phyloP scores from a whole-genome alignment of 2,329 filamentous ascomycete genomes.

The Drechslera avenae region DNA sequence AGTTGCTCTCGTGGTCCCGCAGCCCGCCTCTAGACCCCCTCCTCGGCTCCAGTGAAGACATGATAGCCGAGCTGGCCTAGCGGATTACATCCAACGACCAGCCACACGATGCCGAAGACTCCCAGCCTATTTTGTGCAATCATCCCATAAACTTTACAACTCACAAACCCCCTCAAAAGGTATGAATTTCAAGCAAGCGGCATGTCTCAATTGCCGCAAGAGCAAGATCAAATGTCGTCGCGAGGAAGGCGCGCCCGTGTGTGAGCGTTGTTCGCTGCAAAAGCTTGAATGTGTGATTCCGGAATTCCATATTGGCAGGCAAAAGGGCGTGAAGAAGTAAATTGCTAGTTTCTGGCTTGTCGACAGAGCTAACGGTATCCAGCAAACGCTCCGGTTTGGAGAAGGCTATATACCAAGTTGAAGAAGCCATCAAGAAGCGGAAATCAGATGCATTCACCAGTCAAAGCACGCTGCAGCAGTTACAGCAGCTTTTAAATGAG shows the following conservation, averaged over 20 bases:
- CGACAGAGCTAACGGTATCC: slow-evolving; percentile 11
- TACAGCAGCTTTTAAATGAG: slow-evolving; percentile 59
- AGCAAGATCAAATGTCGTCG: slow-evolving; percentile 68
- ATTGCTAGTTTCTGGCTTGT: slow-evolving; percentile 12
- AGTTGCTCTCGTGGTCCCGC: background rate
- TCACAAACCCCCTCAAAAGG: background rate
- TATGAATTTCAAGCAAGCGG: slow-evolving; percentile 52
- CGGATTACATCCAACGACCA: background rate
- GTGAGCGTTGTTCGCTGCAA: slow-evolving; percentile 65
- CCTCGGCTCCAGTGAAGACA: background rate
- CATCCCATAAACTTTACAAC: background rate
- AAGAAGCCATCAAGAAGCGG: slow-evolving; percentile 61
- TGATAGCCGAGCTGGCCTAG: background rate
- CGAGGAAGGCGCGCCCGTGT: slow-evolving; percentile 60
- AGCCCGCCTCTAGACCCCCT: background rate
- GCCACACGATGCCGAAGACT: slow-evolving; percentile 2
- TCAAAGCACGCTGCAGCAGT: slow-evolving; percentile 34
- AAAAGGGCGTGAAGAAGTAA: slow-evolving; percentile 79
- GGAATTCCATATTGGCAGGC: slow-evolving; percentile 71
- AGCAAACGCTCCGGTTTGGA: slow-evolving; percentile 77
- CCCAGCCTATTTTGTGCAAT: background rate
- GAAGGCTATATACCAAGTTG: slow-evolving; percentile 75
- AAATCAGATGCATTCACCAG: slow-evolving; percentile 31
- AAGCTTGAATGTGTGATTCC: slow-evolving; percentile 67
- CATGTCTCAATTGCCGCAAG: slow-evolving; percentile 67